phyloP scores from a whole-genome alignment of 495 filamentous ascomycete genomes.

The Aspergillus cavernicola region DNA sequence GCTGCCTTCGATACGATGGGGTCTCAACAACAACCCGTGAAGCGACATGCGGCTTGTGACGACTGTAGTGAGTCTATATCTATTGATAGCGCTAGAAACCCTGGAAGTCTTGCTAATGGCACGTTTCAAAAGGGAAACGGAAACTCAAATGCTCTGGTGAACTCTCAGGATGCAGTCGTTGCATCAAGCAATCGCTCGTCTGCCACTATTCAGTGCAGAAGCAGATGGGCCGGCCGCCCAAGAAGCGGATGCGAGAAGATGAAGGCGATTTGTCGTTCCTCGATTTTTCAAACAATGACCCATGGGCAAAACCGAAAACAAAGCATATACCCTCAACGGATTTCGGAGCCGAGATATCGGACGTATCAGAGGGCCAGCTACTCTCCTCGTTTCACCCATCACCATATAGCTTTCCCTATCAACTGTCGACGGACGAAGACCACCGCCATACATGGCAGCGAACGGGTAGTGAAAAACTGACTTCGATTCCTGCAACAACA shows the following conservation, averaged over 20 bases:
- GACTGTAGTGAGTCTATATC: constrained; percentile 36
- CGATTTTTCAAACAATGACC: constrained; percentile 11
- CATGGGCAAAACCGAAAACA: constrained; percentile 26
- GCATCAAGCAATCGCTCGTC: constrained; percentile 36
- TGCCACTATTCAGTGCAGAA: constrained; percentile 48
- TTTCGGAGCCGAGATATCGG: constrained; percentile 5
- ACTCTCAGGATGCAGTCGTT: constrained; percentile 38
- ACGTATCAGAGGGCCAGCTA: constrained; percentile 19
- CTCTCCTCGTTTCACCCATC: constrained; percentile 27
- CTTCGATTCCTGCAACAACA: constrained; percentile 28
- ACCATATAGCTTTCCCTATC: constrained; percentile 19
- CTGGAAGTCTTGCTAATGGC: background rate
- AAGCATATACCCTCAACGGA: constrained; percentile 15
- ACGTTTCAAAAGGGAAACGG: constrained; percentile 31
- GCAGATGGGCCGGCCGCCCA: constrained; percentile 46
- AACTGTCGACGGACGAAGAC: constrained; percentile 23
- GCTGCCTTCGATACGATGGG: background rate
- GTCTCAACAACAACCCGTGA: constrained; percentile 17
- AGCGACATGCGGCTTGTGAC: constrained; percentile 42
- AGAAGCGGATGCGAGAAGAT: constrained; percentile 39
- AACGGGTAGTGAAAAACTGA: constrained; percentile 22
- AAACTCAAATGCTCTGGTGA: constrained; percentile 50
- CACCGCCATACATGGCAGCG: constrained; percentile 29
- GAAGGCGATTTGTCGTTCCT: constrained; percentile 22
- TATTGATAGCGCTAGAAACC: background rate